These are phyloP conservation scores for Mucor racemosus DNA, from an alignment of 371 early-diverging fungal species.

Conservation along the genomic window DNA sequence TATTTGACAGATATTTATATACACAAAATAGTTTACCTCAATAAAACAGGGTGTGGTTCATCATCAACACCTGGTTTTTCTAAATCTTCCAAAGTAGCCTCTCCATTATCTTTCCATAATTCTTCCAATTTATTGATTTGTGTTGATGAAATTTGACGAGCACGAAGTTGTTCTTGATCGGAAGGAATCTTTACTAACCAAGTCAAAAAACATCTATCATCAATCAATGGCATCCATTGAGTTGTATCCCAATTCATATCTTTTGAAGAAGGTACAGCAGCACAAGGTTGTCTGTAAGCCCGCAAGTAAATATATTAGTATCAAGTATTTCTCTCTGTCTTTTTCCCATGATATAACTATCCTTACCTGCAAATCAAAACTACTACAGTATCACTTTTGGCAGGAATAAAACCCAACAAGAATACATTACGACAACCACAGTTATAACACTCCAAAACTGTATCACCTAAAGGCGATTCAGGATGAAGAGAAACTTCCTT, in stretches of 20 bases:
- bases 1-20: neutral
- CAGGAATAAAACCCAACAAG: slow-evolving; percentile 96
- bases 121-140: slow-evolving; percentile 93
- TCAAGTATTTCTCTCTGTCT: too few species aligned
- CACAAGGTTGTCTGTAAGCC: slow-evolving; percentile 87
- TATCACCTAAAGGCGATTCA: slow-evolving; percentile 91
- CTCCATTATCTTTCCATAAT: slow-evolving; percentile 85
- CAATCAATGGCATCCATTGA: slow-evolving; percentile 97
- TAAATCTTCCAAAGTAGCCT: slow-evolving; percentile 83
- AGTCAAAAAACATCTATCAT: slow-evolving; percentile 89
- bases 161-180: slow-evolving; percentile 85
- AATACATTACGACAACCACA: slow-evolving; percentile 97
- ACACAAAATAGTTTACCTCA: slow-evolving; percentile 50
- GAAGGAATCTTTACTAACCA: slow-evolving; percentile 95
- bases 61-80: slow-evolving; percentile 86
- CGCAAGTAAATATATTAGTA: neutral
- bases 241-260: slow-evolving; percentile 96
- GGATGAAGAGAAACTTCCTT: slow-evolving; percentile 93
- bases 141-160: slow-evolving; percentile 81
- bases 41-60: slow-evolving; percentile 82
- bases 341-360: neutral
- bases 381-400: slow-evolving; percentile 96
- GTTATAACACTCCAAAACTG: slow-evolving; percentile 95
- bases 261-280: slow-evolving; percentile 85
- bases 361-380: slow-evolving; percentile 92